Base-by-base conservation (phyloP, 257 asterid genomes). In the Eucommia ulmoides region DNA sequence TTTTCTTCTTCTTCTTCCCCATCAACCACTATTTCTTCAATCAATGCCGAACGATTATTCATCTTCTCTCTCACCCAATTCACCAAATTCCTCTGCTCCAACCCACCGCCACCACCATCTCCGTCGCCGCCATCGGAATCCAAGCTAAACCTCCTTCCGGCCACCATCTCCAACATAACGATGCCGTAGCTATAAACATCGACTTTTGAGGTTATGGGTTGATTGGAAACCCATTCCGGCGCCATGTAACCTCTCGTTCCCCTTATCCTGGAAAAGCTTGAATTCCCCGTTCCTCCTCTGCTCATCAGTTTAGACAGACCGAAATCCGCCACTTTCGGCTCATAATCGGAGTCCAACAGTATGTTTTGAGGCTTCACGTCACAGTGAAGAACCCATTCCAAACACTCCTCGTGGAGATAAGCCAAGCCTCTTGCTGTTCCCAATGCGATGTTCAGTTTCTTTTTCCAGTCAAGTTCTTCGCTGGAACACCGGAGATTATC, bases 181-280 rank as follows among this genome's bases (percentile, higher is more conserved):
- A 74, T 52, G 2, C 81, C 81, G 10, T 59, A 74, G 49, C 77
- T 70, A 19, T 74, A 70, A 14, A 74, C 74, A 25, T 74, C 77
- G 0, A 74, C 81, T 54, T 74, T 74, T 0, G 77, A 66, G 4
- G 81, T 70, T 1, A 70, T 66, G 0, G 75, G 74, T 11, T 63
- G 71, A 24, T 63, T 61, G 6, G 55, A 50, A 20, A 65, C 53
- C 80, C 80, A 74, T 60, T 74, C 76, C 2, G 76, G 76, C n/a
- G 80, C 80, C 76, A 74, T 70, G 60, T 74, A 74, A 6, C 81
- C 80, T 56, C 66, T 64, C 8, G 74, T 74, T 7, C 80, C 80
- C 45, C 74, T 45, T 14, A 69, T 69, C 12, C 22, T 61, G 0
- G 77, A 62, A 47, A 65, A 49, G 2, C 41, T 63, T 1, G 56